Base-by-base conservation (phyloP, 1,139 yeast species). In the Geotrichum europaeum region DNA sequence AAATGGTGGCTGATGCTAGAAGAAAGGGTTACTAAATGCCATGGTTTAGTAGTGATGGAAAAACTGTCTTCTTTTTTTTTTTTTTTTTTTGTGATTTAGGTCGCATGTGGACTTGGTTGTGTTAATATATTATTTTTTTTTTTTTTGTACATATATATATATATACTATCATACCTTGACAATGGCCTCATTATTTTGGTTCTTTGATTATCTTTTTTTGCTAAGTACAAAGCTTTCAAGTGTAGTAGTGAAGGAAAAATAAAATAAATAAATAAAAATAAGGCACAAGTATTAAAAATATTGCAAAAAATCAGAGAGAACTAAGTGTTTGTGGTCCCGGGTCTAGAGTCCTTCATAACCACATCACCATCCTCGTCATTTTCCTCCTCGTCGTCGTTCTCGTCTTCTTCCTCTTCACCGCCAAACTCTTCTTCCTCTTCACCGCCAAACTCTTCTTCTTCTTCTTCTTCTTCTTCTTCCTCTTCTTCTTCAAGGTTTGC, bases 1-100 rank as follows among this genome's bases (percentile, higher is more conserved):
- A 68, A 47, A 67, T 74, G 43, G 76, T 73, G n/a, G 63, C 69
- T 18, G 75, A 74, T 64, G 77, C 76, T 47, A 64, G 74, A 55
- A 65, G 74, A 59, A 72, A 72, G 68, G 75, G 75, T 25, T 72
- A 72, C 63, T 72, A 68, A 63, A 15, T 18, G 24, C 32, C 5
- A 7, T 28, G 32, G 32, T 28, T 28, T 28, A 28, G 32, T 28
- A 28, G 32, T 5, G 5, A 7, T 5, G 47, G 22, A n/a, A n/a
- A 7, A 15, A n/a, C 18, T n/a, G 22, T n/a, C n/a, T 6, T 40
- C n/a, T n/a, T 40, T 40, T 40, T 40, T 40, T 40, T n/a, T 40
- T 3, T 40, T n/a, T 40, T 40, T n/a, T 40, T 40, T 40, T 40
- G 18, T 7, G 51, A 49, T 22, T 13, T 15, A 25, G 51, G 51